A percentile compares a stretch with the other conserved stretches of the same genome.
Conservation (phyloP, 208 protist genomes). For the Leishmania lainsoni region DNA sequence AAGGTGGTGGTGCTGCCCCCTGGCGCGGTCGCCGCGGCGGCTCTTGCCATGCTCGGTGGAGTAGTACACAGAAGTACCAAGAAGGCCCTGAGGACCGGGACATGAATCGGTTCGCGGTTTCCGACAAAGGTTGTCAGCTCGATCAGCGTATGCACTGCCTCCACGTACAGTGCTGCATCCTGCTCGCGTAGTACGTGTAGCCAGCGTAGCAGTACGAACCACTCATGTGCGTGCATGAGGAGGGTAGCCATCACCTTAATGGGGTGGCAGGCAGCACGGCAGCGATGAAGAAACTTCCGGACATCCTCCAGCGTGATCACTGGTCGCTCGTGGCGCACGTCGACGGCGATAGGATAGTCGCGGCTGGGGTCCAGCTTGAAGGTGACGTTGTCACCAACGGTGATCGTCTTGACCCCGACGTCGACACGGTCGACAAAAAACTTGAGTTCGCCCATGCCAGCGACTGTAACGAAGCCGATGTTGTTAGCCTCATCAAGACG, state of each 20-base stretch:
- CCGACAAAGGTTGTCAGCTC: constrained; percentile 82
- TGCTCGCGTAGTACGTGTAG: constrained; percentile 38
- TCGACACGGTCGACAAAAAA: constrained; percentile 87
- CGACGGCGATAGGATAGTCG: constrained; percentile 81
- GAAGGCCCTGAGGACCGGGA: constrained; percentile 64
- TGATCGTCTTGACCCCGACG: constrained; percentile 73
- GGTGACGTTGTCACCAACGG: constrained; percentile 70
- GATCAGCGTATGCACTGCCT: constrained; percentile 68
- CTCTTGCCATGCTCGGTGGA: constrained; percentile 2
- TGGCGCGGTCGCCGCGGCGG: constrained; percentile 2
- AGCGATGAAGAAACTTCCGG: constrained; percentile 67
- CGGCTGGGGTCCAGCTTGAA: constrained; percentile 76
- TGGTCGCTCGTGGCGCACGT: constrained; percentile 73
- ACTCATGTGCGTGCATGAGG: constrained; percentile 80
- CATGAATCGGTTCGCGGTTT: constrained; percentile 88
- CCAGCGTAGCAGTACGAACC: constrained; percentile 71
- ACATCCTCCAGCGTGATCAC: constrained; percentile 70
- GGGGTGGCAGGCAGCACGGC: constrained; percentile 48
- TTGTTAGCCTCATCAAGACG: constrained; percentile 69
- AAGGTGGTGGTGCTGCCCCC: neutral
- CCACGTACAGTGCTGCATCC: constrained; percentile 36
- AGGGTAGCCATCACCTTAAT: constrained; percentile 78
- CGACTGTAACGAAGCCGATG: constrained; percentile 78
- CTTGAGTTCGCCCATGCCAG: constrained; percentile 73
- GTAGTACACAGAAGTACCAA: constrained; percentile 38